A percentile compares a stretch with the other conserved stretches of the same genome.
Conservation (phyloP, 768 basidiomycete species). For the Russula sp. region DNA sequence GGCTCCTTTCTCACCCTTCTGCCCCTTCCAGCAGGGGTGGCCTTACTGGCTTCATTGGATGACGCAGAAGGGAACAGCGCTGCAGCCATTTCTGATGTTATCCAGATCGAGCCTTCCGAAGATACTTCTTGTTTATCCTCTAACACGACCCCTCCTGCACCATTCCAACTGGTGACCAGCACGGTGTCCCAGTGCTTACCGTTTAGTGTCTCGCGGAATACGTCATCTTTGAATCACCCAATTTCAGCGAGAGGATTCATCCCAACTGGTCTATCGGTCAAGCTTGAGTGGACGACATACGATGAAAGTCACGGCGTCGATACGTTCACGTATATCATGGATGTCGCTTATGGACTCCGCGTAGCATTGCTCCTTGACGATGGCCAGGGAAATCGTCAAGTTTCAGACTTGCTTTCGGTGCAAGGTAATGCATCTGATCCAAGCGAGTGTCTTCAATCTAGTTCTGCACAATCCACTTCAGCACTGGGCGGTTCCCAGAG, state of each 20-base stretch:
- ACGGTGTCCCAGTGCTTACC: conserved; percentile 48
- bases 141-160: conserved; percentile 12
- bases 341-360: conserved; percentile 38
- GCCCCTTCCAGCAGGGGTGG: conserved; percentile 48
- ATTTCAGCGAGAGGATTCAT: conserved; percentile 42
- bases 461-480: background rate
- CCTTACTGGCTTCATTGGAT: conserved; percentile 56
- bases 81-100: conserved; percentile 48
- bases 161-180: conserved; percentile 38
- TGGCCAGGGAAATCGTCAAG: conserved; percentile 40
- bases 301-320: conserved; percentile 35
- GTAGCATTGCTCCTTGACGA: conserved; percentile 49
- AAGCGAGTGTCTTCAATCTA: conserved; percentile 32
- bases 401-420: conserved; percentile 46
- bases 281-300: conserved; percentile 28
- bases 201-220: conserved; percentile 47
- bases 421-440: conserved; percentile 33
- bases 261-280: conserved; percentile 34
- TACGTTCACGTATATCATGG: conserved; percentile 46
- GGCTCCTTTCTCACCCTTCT: conserved; percentile 51
- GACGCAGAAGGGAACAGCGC: conserved; percentile 43
- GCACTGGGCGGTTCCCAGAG: background rate
- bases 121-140: conserved; percentile 45
- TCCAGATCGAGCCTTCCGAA: conserved; percentile 44
- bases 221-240: conserved; percentile 38